Evolutionary conservation across 177 flowering plant genomes (phyloP).

Genomic region (Telopea speciosissima): DNA sequence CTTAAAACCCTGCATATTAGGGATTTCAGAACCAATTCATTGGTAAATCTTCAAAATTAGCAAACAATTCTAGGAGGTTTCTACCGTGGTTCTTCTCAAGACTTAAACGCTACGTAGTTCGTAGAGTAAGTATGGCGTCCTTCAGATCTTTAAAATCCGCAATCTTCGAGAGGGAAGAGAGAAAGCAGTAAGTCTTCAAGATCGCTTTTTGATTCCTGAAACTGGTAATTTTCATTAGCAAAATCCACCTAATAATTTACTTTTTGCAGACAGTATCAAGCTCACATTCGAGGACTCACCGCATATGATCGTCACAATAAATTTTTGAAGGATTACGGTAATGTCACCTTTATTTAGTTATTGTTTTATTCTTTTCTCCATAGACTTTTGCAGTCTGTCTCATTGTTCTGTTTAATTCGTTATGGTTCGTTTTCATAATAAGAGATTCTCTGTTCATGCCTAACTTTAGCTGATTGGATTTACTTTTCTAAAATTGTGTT

Average conservation of each 20-base stretch:
- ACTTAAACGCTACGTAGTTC: no score
- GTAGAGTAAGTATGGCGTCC: constrained; percentile 36
- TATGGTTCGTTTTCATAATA: not conserved
- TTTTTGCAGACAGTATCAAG: constrained; percentile 72
- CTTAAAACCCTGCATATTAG: no score
- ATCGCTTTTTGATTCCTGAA: not conserved
- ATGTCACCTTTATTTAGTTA: not conserved
- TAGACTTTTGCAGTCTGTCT: not conserved
- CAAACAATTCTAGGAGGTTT: no score
- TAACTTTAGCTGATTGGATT: not conserved
- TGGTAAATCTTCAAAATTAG: no score
- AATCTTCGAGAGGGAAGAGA: constrained; percentile 64
- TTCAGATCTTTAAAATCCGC: constrained; percentile 49
- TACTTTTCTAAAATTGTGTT: no score
- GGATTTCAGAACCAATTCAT: no score
- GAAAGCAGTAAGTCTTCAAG: constrained; percentile 49
- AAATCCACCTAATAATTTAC: not conserved
- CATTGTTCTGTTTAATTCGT: not conserved
- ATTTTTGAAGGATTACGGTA: constrained; percentile 80
- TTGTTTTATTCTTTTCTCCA: not conserved
- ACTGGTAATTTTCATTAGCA: not conserved
- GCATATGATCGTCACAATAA: constrained; percentile 94
- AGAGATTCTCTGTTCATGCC: not conserved
- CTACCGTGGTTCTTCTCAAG: no score
- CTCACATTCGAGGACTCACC: constrained; percentile 76